Percentiles rank a stretch among this genome's conserved stretches.
These are phyloP conservation scores for Geotrichum candidum DNA, from an alignment of 1,139 yeast species.

Conservation along the genomic window DNA sequence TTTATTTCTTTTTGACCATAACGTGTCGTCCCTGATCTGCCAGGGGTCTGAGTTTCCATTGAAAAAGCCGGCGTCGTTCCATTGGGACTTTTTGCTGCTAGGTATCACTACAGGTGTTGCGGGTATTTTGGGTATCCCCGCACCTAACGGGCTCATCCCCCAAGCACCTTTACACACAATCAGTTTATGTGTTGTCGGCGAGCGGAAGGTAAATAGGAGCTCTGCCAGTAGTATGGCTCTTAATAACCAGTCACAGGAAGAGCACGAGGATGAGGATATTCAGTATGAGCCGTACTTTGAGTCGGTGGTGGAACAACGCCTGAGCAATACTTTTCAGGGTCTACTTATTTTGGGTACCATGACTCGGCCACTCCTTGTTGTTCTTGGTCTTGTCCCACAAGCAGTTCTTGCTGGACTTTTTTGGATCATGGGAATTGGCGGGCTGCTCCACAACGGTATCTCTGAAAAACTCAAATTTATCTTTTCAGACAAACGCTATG, in stretches of 20 bases:
- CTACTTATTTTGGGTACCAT: slow-evolving; percentile 76
- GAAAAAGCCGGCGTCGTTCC: slow-evolving; percentile 81
- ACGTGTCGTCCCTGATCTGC: slow-evolving; percentile 87
- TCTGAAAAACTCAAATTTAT: slow-evolving; percentile 58
- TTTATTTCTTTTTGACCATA: slow-evolving; percentile 89
- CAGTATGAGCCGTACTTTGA: slow-evolving; percentile 16
- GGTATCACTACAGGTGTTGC: slow-evolving; percentile 84
- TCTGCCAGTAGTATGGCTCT: not conserved
- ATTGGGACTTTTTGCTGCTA: slow-evolving; percentile 81
- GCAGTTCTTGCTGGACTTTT: slow-evolving; percentile 89
- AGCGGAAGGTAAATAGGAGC: not conserved
- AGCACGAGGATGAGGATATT: slow-evolving; percentile 33
- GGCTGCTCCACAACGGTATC: slow-evolving; percentile 62
- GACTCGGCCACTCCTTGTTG: slow-evolving; percentile 78
- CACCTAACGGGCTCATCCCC: slow-evolving; percentile 94
- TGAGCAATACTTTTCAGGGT: slow-evolving; percentile 82
- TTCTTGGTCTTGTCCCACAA: slow-evolving; percentile 85
- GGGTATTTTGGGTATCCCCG: slow-evolving; percentile 85
- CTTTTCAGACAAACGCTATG: slow-evolving; percentile 48
- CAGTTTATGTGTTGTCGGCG: slow-evolving; percentile 53
- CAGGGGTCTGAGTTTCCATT: slow-evolving; percentile 78
- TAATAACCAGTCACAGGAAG: not conserved
- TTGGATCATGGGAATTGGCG: slow-evolving; percentile 86
- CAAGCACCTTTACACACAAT: slow-evolving; percentile 93
- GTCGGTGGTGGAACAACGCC: slow-evolving; percentile 80